phyloP scores from a whole-genome alignment of 140 eudicot genomes.

The Oenanthe javanica region DNA sequence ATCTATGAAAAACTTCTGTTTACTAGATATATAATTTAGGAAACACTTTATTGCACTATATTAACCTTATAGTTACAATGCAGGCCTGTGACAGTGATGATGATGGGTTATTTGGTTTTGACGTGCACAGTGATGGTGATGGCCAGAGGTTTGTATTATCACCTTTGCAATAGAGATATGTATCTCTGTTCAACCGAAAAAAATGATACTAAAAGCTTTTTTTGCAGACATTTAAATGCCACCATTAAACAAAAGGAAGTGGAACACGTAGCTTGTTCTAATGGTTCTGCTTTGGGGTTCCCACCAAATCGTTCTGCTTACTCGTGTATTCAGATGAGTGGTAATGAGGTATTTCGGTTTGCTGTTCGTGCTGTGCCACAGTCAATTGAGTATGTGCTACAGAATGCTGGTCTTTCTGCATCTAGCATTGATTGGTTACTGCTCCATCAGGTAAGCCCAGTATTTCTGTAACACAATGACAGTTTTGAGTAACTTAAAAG shows the following conservation, averaged over 20 bases:
- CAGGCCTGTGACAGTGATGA: constrained; percentile 88
- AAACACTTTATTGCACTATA: constrained; percentile 8
- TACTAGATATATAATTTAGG: constrained; percentile 1
- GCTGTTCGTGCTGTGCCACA: constrained; percentile 90
- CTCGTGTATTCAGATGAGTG: constrained; percentile 80
- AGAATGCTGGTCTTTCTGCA: constrained; percentile 65
- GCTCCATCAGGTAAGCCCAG: constrained; percentile 78
- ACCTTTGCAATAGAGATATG: background rate
- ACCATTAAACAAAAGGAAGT: constrained; percentile 40
- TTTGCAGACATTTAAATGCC: constrained; percentile 68
- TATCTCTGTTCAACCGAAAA: background rate
- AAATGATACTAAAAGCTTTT: constrained; percentile 5
- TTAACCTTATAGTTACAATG: background rate
- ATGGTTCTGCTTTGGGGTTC: constrained; percentile 49
- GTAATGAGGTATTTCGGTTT: constrained; percentile 82
- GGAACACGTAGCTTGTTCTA: constrained; percentile 31
- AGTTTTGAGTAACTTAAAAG: background rate
- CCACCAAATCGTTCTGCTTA: constrained; percentile 60
- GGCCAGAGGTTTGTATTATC: constrained; percentile 56
- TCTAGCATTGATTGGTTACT: constrained; percentile 88
- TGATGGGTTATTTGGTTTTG: constrained; percentile 86
- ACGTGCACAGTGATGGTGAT: constrained; percentile 94
- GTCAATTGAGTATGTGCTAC: constrained; percentile 63
- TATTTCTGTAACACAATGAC: background rate
- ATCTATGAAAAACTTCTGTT: background rate